phyloP scores from a whole-genome alignment of 1,284 basidiomycete species.

The Phlebopus sp. region DNA sequence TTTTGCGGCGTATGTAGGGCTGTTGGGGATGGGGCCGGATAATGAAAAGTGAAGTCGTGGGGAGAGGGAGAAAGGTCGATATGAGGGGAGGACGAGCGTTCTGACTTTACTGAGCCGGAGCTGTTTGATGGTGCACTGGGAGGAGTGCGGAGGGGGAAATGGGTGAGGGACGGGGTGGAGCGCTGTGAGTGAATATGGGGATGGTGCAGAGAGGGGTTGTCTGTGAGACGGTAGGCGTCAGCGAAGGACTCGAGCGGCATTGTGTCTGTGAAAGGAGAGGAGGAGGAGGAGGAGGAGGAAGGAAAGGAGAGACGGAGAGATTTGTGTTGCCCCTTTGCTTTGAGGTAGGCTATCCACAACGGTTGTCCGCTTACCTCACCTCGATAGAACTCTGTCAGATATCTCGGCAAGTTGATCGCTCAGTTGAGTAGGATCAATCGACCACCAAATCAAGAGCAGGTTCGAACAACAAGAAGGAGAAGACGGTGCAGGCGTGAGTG shows the following conservation, averaged over 20 bases:
- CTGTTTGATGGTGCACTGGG: conserved; percentile 13
- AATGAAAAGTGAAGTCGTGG: conserved; percentile 23
- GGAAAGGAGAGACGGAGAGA: not conserved
- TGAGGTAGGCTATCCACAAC: not conserved
- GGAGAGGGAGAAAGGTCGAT: conserved; percentile 21
- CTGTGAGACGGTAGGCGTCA: conserved; percentile 15
- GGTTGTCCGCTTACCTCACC: conserved; percentile 17
- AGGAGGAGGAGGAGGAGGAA: not conserved
- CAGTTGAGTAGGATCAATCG: not conserved
- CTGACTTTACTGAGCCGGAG: conserved; percentile 29
- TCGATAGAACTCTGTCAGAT: conserved; percentile 6
- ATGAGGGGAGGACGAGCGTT: conserved; percentile 24
- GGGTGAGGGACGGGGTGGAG: not conserved
- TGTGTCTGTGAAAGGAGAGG: not conserved
- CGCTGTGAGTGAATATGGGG: not conserved
- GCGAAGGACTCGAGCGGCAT: conserved; percentile 24
- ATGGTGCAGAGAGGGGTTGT: conserved; percentile 1
- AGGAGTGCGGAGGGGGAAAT: conserved; percentile 3
- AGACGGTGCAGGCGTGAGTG: not conserved
- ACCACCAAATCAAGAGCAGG: not conserved
- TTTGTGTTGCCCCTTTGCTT: conserved; percentile 6
- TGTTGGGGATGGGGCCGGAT: conserved; percentile 4
- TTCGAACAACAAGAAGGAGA: not conserved
- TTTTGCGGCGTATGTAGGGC: conserved; percentile 1
- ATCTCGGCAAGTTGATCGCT: not conserved